Conservation (phyloP, 805 yeast species). For the Metschnikowia proteae region DNA sequence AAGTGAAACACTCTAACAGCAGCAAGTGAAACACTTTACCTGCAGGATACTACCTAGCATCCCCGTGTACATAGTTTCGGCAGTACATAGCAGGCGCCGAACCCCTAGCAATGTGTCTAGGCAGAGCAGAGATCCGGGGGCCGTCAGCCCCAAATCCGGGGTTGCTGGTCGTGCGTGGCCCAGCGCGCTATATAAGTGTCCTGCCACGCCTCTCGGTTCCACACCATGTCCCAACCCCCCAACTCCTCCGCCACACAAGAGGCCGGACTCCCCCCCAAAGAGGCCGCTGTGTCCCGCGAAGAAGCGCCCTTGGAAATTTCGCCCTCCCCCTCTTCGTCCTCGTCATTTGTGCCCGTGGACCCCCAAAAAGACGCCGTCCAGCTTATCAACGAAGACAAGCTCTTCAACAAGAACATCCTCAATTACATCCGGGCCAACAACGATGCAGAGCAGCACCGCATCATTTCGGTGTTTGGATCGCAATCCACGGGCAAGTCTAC, state of each 20-base stretch:
- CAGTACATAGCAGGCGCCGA: no score
- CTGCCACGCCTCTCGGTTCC: not conserved
- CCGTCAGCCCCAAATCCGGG: not conserved
- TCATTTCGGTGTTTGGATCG: slow-evolving; percentile 94
- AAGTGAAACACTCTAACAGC: no score
- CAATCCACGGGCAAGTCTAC: slow-evolving; percentile 97
- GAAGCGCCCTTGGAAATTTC: not conserved
- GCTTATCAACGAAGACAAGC: slow-evolving; percentile 58
- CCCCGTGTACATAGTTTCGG: no score
- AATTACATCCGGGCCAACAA: slow-evolving; percentile 10
- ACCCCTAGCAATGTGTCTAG: no score
- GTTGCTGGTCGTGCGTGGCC: slow-evolving; percentile 5
- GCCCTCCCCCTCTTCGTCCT: slow-evolving; percentile 25
- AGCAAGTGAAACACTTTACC: no score
- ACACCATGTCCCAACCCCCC: not conserved
- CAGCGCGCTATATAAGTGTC: slow-evolving; percentile 1
- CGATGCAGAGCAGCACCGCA: slow-evolving; percentile 62
- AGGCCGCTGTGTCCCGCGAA: not conserved
- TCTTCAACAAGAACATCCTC: slow-evolving; percentile 37
- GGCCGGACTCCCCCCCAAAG: not conserved
- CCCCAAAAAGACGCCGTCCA: slow-evolving; percentile 46
- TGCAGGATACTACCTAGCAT: no score
- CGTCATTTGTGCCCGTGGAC: slow-evolving; percentile 38
- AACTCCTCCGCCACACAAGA: not conserved
- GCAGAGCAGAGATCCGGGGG: no score